Percentiles rank a stretch among this genome's conserved stretches.
Conservation (phyloP, 225 moss, liverwort and hornwort species). For the Polytrichum commune region DNA sequence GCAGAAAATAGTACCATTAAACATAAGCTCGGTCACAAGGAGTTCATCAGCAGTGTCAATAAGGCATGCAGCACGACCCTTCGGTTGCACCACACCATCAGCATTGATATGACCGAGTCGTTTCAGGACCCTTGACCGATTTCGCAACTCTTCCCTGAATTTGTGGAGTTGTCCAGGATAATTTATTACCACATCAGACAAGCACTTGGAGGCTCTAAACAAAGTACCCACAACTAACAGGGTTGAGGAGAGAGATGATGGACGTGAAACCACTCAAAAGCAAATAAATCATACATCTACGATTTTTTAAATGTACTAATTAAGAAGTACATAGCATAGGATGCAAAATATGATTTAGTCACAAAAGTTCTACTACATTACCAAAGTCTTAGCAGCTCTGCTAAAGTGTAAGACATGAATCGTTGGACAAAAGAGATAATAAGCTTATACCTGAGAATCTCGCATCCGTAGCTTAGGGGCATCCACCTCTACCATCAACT, state of each 20-base stretch:
- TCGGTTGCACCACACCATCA: slow-evolving; percentile 85
- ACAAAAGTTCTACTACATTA: too few relatives aligned
- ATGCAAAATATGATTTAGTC: too few relatives aligned
- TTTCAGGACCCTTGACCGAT: slow-evolving; percentile 84
- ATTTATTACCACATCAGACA: slow-evolving; percentile 11
- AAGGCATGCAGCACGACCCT: slow-evolving; percentile 96
- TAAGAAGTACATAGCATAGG: too few relatives aligned
- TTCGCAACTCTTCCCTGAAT: slow-evolving; percentile 90
- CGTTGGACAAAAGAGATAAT: too few relatives aligned
- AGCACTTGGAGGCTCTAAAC: too few relatives aligned
- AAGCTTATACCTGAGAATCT: slow-evolving; percentile 69
- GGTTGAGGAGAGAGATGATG: too few relatives aligned
- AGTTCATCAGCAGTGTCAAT: slow-evolving; percentile 96
- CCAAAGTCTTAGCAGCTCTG: too few relatives aligned
- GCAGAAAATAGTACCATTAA: slow-evolving; percentile 66
- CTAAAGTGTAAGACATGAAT: too few relatives aligned
- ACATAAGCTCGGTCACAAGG: slow-evolving; percentile 96
- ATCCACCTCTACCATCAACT: slow-evolving; percentile 80
- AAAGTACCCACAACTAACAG: too few relatives aligned
- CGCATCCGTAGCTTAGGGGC: slow-evolving; percentile 73
- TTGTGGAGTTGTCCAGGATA: slow-evolving; percentile 72
- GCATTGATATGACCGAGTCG: slow-evolving; percentile 87
- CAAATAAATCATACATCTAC: too few relatives aligned
- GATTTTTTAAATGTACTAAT: too few relatives aligned
- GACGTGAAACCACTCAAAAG: too few relatives aligned